Evolutionary conservation across 2,329 filamentous ascomycete species (phyloP).

Genomic region (Berkeleyomyces basicola): DNA sequence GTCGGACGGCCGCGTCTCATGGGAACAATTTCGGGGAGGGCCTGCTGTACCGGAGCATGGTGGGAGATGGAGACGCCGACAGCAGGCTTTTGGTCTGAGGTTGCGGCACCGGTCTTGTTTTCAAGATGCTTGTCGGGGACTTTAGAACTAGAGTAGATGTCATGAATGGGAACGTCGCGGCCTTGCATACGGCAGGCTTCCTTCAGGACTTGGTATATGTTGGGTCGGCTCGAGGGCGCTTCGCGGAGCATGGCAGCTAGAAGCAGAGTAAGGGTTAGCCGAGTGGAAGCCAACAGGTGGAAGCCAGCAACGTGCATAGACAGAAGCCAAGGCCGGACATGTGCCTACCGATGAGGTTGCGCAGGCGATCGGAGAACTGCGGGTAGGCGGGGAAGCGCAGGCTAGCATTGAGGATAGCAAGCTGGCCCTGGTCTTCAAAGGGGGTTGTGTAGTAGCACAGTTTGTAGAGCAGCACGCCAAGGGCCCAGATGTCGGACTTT

Average conservation of each 20-base stretch:
- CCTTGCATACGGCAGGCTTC: constrained; percentile 84
- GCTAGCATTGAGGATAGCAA: constrained; percentile 90
- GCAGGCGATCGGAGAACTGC: constrained; percentile 73
- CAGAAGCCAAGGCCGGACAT: background rate
- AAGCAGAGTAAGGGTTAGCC: constrained; percentile 3
- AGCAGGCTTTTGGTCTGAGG: constrained; percentile 34
- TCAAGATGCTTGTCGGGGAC: constrained; percentile 42
- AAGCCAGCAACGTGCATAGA: background rate
- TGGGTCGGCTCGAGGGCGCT: constrained; percentile 60
- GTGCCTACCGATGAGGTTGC: constrained; percentile 63
- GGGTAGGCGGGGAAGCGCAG: constrained; percentile 85
- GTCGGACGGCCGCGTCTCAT: constrained; percentile 71
- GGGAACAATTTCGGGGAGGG: constrained; percentile 75
- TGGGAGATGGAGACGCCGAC: constrained; percentile 71
- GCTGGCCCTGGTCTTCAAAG: constrained; percentile 93
- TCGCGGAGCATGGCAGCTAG: constrained; percentile 81
- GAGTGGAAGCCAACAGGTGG: background rate
- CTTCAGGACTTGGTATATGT: constrained; percentile 81
- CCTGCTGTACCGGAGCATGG: constrained; percentile 51
- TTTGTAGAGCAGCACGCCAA: constrained; percentile 92
- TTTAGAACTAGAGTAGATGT: constrained; percentile 56
- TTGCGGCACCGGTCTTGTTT: constrained; percentile 35
- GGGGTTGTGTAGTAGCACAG: constrained; percentile 98
- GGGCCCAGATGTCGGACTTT: constrained; percentile 96
- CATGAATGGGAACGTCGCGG: constrained; percentile 69